These are phyloP conservation scores for Datisca glomerata DNA, from an alignment of 306 rosid genomes.

Conservation along the genomic window DNA sequence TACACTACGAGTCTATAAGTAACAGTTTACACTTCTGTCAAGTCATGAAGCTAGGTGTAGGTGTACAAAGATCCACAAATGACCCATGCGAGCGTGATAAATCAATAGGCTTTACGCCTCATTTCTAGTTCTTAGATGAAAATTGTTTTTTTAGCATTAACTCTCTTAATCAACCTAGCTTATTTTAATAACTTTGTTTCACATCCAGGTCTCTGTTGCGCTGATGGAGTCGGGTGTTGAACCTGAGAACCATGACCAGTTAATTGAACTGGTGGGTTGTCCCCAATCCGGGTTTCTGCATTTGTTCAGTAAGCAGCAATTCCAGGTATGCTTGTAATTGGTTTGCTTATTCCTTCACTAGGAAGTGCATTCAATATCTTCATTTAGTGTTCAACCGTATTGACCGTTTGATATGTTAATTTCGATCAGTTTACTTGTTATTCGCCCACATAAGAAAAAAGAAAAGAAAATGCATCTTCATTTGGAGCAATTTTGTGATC, in stretches of 20 bases:
- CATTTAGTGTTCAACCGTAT: neutral
- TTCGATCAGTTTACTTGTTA: neutral
- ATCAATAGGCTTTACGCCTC: neutral
- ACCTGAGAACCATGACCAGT: conserved; percentile 59
- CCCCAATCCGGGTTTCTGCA: conserved; percentile 50
- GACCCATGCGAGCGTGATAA: no score
- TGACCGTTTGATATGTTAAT: neutral
- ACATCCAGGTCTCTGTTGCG: conserved; percentile 66
- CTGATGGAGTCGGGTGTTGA: conserved; percentile 53
- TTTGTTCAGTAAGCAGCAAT: conserved; percentile 90
- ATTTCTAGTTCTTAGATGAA: neutral
- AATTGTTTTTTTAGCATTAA: neutral
- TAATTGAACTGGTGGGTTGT: conserved; percentile 67
- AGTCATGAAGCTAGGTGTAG: neutral
- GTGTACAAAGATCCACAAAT: neutral
- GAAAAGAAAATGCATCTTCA: no score
- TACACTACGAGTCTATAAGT: no score
- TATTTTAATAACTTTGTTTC: conserved; percentile 8
- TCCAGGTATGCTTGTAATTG: conserved; percentile 43
- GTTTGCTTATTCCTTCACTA: conserved; percentile 6
- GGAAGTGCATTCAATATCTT: neutral
- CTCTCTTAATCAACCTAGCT: conserved; percentile 3
- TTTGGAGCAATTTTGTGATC: neutral
- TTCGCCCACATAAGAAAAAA: neutral
- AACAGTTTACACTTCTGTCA: no score